Conservation (phyloP, 2,329 filamentous ascomycete species). For the Ophiocordyceps polyrhachis-furcata region DNA sequence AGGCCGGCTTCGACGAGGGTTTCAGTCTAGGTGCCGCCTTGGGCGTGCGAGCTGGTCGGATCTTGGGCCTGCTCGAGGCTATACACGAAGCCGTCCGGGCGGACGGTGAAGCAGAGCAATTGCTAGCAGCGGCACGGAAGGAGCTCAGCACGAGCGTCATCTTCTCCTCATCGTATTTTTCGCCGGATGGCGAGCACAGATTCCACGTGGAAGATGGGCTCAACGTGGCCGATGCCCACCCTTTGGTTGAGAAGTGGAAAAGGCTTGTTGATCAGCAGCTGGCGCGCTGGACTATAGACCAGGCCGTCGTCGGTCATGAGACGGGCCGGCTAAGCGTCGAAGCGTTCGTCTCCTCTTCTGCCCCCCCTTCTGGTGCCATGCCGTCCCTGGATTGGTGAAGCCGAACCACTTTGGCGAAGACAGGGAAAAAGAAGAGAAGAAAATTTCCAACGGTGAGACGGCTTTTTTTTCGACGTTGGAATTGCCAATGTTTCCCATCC, state of each 20-base stretch:
- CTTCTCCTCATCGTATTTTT: conserved; percentile 49
- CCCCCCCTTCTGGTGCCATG: conserved; percentile 8
- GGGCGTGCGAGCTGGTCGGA: conserved; percentile 52
- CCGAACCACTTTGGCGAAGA: not conserved
- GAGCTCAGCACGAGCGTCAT: conserved; percentile 44
- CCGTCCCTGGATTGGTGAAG: conserved; percentile 21
- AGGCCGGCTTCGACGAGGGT: conserved; percentile 81
- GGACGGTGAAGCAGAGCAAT: conserved; percentile 8
- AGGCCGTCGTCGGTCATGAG: conserved; percentile 15
- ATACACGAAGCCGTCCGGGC: conserved; percentile 30
- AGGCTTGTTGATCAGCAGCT: conserved; percentile 13
- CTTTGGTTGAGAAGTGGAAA: conserved; percentile 45
- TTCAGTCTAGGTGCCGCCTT: conserved; percentile 70
- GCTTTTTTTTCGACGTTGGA: not conserved
- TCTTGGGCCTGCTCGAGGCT: conserved; percentile 63
- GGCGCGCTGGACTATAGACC: conserved; percentile 15
- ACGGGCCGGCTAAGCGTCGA: conserved; percentile 12
- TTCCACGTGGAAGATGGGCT: conserved; percentile 34
- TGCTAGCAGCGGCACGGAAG: conserved; percentile 30
- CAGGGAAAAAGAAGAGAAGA: not conserved
- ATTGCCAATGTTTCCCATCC: too few relatives aligned
- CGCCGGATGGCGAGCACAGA: conserved; percentile 51
- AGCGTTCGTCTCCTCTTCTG: conserved; percentile 7
- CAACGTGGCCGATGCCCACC: conserved; percentile 48
- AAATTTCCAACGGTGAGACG: not conserved